Conservation (phyloP, 164 flowering plant genomes). For the Sextonia rubra region DNA sequence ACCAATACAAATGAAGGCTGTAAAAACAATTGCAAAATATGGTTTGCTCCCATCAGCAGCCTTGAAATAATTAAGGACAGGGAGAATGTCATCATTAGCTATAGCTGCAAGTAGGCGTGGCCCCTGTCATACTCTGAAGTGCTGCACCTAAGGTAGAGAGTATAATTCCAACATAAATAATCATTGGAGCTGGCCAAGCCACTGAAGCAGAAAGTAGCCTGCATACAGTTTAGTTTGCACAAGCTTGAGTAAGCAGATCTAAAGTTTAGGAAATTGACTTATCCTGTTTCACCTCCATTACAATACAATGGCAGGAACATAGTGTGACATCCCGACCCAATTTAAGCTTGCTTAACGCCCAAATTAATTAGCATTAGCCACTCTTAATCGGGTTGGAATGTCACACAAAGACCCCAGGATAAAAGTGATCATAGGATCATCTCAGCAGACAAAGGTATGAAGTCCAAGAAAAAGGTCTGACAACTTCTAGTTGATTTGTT, state of each 20-base stretch:
- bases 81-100: slow-evolving; percentile 97
- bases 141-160: slow-evolving; percentile 98
- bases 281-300: background rate
- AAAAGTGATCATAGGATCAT: too few relatives aligned
- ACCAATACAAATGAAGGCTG: slow-evolving; percentile 74
- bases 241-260: background rate
- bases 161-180: slow-evolving; percentile 80
- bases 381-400: too few relatives aligned
- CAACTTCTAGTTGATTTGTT: too few relatives aligned
- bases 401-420: too few relatives aligned
- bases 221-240: slow-evolving; percentile 15
- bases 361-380: too few relatives aligned
- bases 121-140: slow-evolving; percentile 93
- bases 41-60: slow-evolving; percentile 92
- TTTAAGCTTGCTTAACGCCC: too few relatives aligned
- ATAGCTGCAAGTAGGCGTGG: slow-evolving; percentile 99
- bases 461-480: too few relatives aligned
- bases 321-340: too few relatives aligned
- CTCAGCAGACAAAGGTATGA: too few relatives aligned
- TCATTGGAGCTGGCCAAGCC: slow-evolving; percentile 92
- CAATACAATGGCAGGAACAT: background rate
- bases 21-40: slow-evolving; percentile 81
- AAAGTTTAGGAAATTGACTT: background rate
- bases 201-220: slow-evolving; percentile 91
- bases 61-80: slow-evolving; percentile 90